Evolutionary conservation across 306 rosid genomes (phyloP).

Genomic region (Dalbergia cochinchinensis): DNA sequence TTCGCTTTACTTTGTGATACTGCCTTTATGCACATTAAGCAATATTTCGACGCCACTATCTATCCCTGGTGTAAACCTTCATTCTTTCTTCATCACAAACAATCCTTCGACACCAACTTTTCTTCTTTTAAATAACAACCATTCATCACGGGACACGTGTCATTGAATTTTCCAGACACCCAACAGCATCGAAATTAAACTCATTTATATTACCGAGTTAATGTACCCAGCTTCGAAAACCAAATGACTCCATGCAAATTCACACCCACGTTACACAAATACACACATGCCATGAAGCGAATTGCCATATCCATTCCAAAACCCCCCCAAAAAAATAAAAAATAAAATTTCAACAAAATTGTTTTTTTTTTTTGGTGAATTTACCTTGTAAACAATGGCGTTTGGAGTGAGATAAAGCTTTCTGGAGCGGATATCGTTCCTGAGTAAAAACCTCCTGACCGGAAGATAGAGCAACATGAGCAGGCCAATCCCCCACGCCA

Average conservation of each 20-base stretch:
- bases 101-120: too few species aligned
- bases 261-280: neutral
- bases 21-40: too few species aligned
- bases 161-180: too few species aligned
- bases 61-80: too few species aligned
- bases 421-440: slow-evolving; percentile 76
- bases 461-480: slow-evolving; percentile 87
- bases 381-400: slow-evolving; percentile 82
- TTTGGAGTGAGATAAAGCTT: slow-evolving; percentile 80
- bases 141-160: too few species aligned
- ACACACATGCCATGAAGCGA: neutral
- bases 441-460: slow-evolving; percentile 68
- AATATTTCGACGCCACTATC: too few species aligned
- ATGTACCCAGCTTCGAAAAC: neutral
- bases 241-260: neutral
- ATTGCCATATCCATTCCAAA: neutral
- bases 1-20: too few species aligned
- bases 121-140: too few species aligned
- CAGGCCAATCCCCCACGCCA: slow-evolving; percentile 92
- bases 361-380: neutral
- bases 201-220: neutral
- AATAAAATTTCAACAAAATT: too few species aligned
- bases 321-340: too few species aligned
- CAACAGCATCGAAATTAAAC: too few species aligned
- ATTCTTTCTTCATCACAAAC: too few species aligned